Base-by-base conservation (phyloP, 1,284 basidiomycete genomes). In the Boletellus deceptivus region DNA sequence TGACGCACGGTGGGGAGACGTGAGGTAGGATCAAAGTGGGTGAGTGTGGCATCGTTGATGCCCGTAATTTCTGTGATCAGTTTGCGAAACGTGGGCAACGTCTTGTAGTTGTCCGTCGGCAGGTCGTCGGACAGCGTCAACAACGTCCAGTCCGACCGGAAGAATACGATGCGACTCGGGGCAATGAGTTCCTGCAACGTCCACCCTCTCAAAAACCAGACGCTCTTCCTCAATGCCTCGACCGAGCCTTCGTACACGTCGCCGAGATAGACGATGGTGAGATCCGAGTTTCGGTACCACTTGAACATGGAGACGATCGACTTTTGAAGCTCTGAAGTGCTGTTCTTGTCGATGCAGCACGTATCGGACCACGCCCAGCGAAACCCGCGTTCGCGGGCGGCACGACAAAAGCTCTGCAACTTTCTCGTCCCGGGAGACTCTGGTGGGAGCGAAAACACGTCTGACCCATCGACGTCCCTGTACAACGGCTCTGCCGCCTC, bases 241-340 rank as follows among this genome's bases (percentile, higher is more conserved):
- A 45, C 8, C 6, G 55, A 51, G 24, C 50, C 40, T 6, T 50
- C 58, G 1, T 4, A 13, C 36, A 62, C 60, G 25, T 62, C 60
- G 20, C 39, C 42, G 24, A 64, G 48, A 16, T 62, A 62, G 33
- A 61, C 38, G 49, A 62, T 50, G 6, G 62, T 63, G 29, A 62
- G 37, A 6, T 54, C 58, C 35, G 60, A 61, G 2, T 53, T 53
- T 7, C 52, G 46, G 24, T 61, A 64, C 60, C 62, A 61, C 27
- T 25, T 57, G 52, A 64, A 61, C 62, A 61, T 61, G 48, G 60
- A 60, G 25, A 60, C 53, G 51, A 61, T 58, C 20, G 60, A 57
- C 43, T 61, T 59, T 45, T 62, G 58, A 41, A 64, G 61, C 18
- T 61, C 60, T 9, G 62, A 49, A 22, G 60, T 62, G 8, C 62